These are phyloP conservation scores for Paraphaeosphaeria minitans DNA, from an alignment of 2,329 filamentous ascomycete species.

Conservation along the genomic window DNA sequence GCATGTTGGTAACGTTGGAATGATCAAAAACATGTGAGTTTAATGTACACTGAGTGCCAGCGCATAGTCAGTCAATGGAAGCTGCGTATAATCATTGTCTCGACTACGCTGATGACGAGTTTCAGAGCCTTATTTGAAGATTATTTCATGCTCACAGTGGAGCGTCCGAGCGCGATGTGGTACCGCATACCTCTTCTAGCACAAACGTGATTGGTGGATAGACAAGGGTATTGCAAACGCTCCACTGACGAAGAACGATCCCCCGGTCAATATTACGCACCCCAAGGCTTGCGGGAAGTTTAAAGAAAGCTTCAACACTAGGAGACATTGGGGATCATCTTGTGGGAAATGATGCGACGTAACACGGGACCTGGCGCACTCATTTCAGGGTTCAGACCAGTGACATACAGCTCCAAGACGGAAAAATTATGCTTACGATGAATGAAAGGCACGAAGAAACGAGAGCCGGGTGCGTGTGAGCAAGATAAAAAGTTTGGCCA, in stretches of 20 bases:
- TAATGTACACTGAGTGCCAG: not conserved
- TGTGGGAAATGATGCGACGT: slow-evolving; percentile 3
- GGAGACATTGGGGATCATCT: not conserved
- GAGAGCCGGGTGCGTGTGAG: slow-evolving; percentile 9
- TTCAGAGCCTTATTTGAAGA: not conserved
- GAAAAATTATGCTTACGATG: slow-evolving; percentile 12
- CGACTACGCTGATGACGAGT: too few species aligned
- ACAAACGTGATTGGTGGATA: not conserved
- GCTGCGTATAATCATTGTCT: too few species aligned
- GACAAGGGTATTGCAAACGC: not conserved
- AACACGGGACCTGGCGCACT: not conserved
- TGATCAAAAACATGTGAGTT: too few species aligned
- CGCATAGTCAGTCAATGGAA: too few species aligned
- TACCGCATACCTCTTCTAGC: not conserved
- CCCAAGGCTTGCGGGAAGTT: slow-evolving; percentile 12
- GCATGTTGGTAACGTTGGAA: too few species aligned
- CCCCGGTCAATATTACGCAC: slow-evolving; percentile 8
- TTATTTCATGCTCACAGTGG: not conserved
- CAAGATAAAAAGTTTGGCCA: slow-evolving; percentile 6
- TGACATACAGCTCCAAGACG: slow-evolving; percentile 15
- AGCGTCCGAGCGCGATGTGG: not conserved
- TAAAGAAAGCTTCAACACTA: slow-evolving; percentile 10
- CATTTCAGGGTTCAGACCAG: not conserved
- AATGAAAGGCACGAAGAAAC: slow-evolving; percentile 5
- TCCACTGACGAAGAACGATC: not conserved